Evolutionary conservation across 352 stramenopile species (phyloP), one percentile per base, ranked within the genome.

Genomic region (Globisporangium apiculatum): DNA sequence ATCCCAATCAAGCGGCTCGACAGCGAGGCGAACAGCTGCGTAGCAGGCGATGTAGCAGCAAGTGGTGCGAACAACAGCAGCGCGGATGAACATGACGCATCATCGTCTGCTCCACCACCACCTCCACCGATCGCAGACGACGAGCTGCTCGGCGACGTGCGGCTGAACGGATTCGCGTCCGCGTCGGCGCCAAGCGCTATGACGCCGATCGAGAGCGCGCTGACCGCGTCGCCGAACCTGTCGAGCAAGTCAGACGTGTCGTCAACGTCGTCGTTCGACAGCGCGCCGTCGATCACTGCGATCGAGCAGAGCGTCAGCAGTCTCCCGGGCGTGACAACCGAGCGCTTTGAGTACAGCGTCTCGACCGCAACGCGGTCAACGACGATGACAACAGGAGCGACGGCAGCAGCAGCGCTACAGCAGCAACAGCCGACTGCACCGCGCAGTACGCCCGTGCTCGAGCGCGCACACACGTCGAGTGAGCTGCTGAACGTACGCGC

Each of bases 381-480:
- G 43, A 48, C 43, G 14, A n/a, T 12, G 17, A 48, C 38, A 15
- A 15, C 51, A 9, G 37, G 7, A 40, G n/a, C 48, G 17, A 41
- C n/a, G 60, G 61, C 58, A 2, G 24, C n/a, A 17, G 12, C 40
- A 31, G 24, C 2, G 24, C 24, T 31, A 31, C 24, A 31, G 2
- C 24, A 31, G 24, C 24, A 31, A 3, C 40, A 43, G 7, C 40
- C 7, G 4, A 41, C 52, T 17, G 55, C 42, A 35, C 58, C 72
- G 10, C 71, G 73, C 43, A 65, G 67, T 7, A 63, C 67, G 11
- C 82, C 79, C 0, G 73, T 75, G 53, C 59, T 91, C 6, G 82
- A 91, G 59, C 68, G 82, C 7, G 86, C 82, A 40, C 78, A 84
- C 60, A 91, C 82, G 45, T 85, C 77, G 18, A 80, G 76, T 35